Evolutionary conservation across 768 basidiomycete genomes (phyloP), one percentile per base, ranked within the genome.

Genomic region (Collybiopsis luxurians): DNA sequence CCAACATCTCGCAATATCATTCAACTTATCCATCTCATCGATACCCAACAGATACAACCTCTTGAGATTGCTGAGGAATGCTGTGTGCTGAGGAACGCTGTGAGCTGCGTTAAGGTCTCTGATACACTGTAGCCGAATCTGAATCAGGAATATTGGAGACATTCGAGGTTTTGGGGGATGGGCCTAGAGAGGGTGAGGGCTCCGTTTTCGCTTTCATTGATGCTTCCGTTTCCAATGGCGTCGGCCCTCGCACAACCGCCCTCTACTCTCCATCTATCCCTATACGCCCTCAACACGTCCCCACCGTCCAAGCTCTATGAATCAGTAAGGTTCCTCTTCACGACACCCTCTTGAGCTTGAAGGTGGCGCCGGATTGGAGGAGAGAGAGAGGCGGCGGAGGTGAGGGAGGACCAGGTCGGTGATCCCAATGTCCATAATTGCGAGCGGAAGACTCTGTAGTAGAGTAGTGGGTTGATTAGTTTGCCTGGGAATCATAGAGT

Each of bases 341-440:
- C 1, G 74, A 70, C 26, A 81, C 62, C 15, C 69, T 66, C 49
- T 70, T 74, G 21, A 81, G 66, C 48, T 71, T 72, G 31, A 64
- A 62, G 3, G 67, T 67, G 0, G 71, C 68, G n/a, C 79, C 80
- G 0, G 73, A 72, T 44, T 75, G 69, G 53, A 82, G 65, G 21
- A 65, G 19, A 82, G 66, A 28, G 70, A 75, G 17, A 81, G 65
- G 21, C 65, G 66, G 59, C 75, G 77, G 19, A 82, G 71, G 11
- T 63, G 59, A 0, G 79, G 79, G 52, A 82, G 72, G n/a, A 56
- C 63, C 59, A 71, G 71, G 11, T 71, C 67, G 11, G 66, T 62
- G 38, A 80, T 69, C 10, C 69, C 64, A 15, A 64, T 60, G 49
- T 79, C 72, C 59, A 81, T 79, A 60, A 79, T 70, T 23, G 81